Base-by-base conservation (phyloP, 106 monocot species). In the Allium sativum region DNA sequence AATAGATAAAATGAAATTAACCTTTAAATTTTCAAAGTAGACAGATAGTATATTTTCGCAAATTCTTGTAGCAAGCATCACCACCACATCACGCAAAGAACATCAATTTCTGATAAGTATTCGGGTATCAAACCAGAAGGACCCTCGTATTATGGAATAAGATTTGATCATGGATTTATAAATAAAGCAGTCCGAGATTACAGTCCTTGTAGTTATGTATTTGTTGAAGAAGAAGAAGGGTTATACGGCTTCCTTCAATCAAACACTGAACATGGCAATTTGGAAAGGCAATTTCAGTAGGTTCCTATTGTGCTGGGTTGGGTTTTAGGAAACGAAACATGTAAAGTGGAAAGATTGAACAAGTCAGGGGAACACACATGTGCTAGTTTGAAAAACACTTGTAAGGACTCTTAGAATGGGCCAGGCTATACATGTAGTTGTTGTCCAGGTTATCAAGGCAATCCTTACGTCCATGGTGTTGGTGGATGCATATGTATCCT, bases 181-280 rank as follows among this genome's bases (percentile, higher is more conserved):
- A 46, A 53, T 41, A 68, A 46, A 16, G 1, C 48, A 0, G 22
- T 62, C 40, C 65, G 55, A 31, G 22, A 44, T 1, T 65, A 69
- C 50, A 79, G 54, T 31, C 66, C 57, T 11, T 83, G 83, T 52
- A 69, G 79, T 68, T 73, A 56, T 18, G 75, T 75, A 31, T 59
- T 76, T 12, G 15, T 79, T n/a, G n/a, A n/a, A 3, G 45, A 44
- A 11, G 79, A 79, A 14, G 15, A 17, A 7, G 9, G 1, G 22
- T 22, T 3, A 12, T 83, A 78, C 62, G 3, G 47, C 1, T 78
- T 83, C 53, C 45, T 52, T 40, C 55, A 45, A 3, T 14, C 57
- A 1, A 52, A 71, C 18, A 20, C 75, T 22, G 15, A 41, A 55
- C 0, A n/a, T 1, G 50, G 11, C 50, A 12, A 56, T 53, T 46